Percentiles rank a stretch among this genome's conserved stretches.
These are phyloP conservation scores for Paratinospora sagittata DNA, from an alignment of 164 flowering plant species.

Conservation along the genomic window DNA sequence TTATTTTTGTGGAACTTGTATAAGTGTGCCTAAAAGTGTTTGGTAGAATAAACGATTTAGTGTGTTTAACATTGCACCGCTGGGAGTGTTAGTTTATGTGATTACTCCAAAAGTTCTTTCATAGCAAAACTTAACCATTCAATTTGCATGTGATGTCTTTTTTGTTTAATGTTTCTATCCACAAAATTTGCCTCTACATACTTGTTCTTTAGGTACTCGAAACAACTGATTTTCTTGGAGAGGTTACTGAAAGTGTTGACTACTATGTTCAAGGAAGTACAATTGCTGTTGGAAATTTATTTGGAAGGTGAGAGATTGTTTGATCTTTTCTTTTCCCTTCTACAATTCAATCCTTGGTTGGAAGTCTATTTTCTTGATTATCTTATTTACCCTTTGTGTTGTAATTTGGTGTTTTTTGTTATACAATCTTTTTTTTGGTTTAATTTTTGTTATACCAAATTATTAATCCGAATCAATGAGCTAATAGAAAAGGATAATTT, in stretches of 20 bases:
- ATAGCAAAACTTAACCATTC: background rate
- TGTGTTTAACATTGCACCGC: background rate
- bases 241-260: conserved; percentile 94
- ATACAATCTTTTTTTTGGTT: too few species aligned
- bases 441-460: background rate
- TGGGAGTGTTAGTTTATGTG: background rate
- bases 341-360: background rate
- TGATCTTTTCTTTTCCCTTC: background rate
- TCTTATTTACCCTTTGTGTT: background rate
- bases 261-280: conserved; percentile 94
- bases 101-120: background rate
- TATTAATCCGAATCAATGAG: background rate
- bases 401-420: background rate
- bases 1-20: too few species aligned
- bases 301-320: conserved; percentile 65
- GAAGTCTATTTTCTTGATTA: background rate
- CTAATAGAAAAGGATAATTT: background rate
- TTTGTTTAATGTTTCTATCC: background rate
- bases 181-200: background rate
- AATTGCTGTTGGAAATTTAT: conserved; percentile 88
- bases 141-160: background rate
- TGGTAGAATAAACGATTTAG: too few species aligned
- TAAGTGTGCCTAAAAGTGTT: too few species aligned
- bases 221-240: conserved; percentile 85
- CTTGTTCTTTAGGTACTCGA: conserved; percentile 63